phyloP scores from a whole-genome alignment of 1,284 basidiomycete species.

The Tremellales sp. region DNA sequence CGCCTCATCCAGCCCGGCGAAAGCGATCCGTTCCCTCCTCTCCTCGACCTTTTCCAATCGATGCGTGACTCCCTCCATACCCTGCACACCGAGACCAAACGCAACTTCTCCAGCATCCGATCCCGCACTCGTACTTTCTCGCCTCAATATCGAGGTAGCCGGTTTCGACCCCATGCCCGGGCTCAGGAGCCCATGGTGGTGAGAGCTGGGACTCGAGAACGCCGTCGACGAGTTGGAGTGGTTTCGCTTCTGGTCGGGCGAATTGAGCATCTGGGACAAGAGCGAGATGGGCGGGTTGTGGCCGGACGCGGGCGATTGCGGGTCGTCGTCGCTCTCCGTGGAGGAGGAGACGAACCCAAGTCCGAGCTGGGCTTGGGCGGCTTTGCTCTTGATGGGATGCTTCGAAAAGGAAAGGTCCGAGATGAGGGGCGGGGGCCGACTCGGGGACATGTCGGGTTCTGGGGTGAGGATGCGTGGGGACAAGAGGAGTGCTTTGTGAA shows the following conservation, averaged over 20 bases:
- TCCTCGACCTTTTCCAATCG: conserved; percentile 17
- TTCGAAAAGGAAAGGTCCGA: no score
- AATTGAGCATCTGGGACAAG: conserved; percentile 27
- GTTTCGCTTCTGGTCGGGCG: conserved; percentile 11
- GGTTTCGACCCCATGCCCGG: conserved; percentile 6
- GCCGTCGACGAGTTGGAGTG: conserved; percentile 28
- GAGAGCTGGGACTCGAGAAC: conserved; percentile 23
- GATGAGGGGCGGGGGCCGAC: no score
- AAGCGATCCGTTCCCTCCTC: conserved; percentile 19
- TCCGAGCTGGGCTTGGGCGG: no score
- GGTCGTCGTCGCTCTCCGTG: no score
- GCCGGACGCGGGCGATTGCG: no score
- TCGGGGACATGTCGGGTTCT: no score
- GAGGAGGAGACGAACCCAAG: no score
- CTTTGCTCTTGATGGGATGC: no score
- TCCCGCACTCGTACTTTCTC: conserved; percentile 23
- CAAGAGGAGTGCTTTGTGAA: no score
- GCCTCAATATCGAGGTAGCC: conserved; percentile 28
- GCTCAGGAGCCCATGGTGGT: conserved; percentile 17
- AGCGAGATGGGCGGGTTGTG: conserved; percentile 27
- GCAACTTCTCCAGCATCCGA: conserved; percentile 19
- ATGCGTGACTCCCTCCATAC: conserved; percentile 3
- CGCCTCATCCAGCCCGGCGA: no score
- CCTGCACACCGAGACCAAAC: conserved; percentile 15
- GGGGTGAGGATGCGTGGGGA: no score